Conservation (phyloP, 2,329 filamentous ascomycete genomes). For the Scedosporium aurantiacum region DNA sequence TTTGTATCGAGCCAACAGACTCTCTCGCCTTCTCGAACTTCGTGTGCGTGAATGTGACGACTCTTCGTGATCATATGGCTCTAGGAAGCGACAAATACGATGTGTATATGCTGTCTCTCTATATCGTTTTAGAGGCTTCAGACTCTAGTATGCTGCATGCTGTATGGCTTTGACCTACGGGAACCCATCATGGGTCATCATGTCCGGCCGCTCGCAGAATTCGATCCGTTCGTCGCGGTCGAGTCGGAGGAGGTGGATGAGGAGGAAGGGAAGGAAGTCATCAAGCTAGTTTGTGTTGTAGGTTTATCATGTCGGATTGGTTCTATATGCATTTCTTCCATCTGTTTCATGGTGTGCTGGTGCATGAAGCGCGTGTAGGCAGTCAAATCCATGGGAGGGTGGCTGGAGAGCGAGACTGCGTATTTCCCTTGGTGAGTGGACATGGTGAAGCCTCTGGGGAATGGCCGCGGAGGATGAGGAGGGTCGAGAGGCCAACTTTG, state of each 20-base stretch:
- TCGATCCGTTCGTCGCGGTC: neutral
- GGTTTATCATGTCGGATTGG: neutral
- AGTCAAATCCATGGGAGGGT: slow-evolving; percentile 15
- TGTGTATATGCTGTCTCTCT: too few relatives aligned
- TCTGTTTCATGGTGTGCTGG: slow-evolving; percentile 53
- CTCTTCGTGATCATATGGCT: too few relatives aligned
- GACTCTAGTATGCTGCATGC: too few relatives aligned
- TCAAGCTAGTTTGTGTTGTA: neutral
- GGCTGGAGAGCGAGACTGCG: neutral
- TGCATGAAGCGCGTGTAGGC: slow-evolving; percentile 50
- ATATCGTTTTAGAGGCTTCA: too few relatives aligned
- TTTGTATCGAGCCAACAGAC: too few relatives aligned
- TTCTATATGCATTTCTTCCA: slow-evolving; percentile 39
- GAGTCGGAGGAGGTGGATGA: neutral
- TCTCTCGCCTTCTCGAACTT: too few relatives aligned
- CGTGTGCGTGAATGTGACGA: too few relatives aligned
- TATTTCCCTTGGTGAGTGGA: slow-evolving; percentile 1
- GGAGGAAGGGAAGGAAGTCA: neutral
- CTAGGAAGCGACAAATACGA: too few relatives aligned
- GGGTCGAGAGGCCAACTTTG: neutral
- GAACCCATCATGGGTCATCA: neutral
- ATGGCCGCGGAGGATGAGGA: neutral
- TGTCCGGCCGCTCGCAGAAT: neutral
- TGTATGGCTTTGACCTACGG: too few relatives aligned
- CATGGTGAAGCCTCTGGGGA: neutral